Base-by-base conservation (phyloP, 495 filamentous ascomycete genomes). In the Corynascus novoguineensis region DNA sequence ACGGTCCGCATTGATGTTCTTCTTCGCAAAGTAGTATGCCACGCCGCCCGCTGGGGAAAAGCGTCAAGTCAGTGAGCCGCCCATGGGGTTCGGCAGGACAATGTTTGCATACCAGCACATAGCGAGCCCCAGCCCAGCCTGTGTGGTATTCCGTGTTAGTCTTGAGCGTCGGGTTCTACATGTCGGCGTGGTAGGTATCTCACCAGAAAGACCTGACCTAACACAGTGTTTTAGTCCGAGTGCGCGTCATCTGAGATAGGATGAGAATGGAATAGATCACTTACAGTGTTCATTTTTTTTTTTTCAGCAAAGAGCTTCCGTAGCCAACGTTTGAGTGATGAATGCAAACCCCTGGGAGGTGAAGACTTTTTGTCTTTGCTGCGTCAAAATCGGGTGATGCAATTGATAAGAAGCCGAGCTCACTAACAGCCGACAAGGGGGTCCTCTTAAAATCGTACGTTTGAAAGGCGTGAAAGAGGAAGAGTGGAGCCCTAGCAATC, bases 1-100 rank as follows among this genome's bases (percentile, higher is more conserved):
- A 38, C 90, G 87, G 73, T 96, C 89, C 60, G 87, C 88, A 64
- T 97, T 92, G 78, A 98, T 92, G 70, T 85, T 86, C 62, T 84
- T 79, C 78, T 98, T 98, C 53, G 93, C 95, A 71, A 96, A 96
- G 76, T 89, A 89, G 80, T 98, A 98, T 60, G 93, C 90, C 35
- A 62, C 73, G 51, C 82, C 92, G 66, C 89, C 93, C 66, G 92
- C 93, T 90, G 66, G 31, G 55, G 9, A 28, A 25, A 17, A 24
- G 41, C 55, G 38, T 58, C 21, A 44, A 15, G 21, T 35, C 44
- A 41, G 60, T 72, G 37, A 73, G 68, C 7, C 48, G 14, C 15
- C 31, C 48, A n/a, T 10, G 12, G 31, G 46, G 22, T 2, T 21
- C 17, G 7, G 27, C 34, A 10, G 0, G 24, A 31, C 19, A 50